phyloP scores from a whole-genome alignment of 352 stramenopile genomes.

The Hyphochytrium catenoides region DNA sequence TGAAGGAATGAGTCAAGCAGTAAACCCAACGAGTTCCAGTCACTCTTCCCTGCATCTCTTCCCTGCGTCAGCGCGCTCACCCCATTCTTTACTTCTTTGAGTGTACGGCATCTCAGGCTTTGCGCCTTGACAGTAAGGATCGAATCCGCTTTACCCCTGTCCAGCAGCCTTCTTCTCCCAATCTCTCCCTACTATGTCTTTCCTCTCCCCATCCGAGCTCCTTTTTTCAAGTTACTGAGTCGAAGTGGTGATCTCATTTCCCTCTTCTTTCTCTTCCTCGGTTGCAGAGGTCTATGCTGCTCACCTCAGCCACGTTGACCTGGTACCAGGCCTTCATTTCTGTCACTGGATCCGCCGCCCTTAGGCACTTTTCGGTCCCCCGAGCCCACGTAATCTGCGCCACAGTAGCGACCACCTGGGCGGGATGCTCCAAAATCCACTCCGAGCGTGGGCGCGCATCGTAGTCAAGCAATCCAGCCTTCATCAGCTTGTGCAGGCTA shows the following conservation, averaged over 20 bases:
- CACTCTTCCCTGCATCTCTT: conserved; percentile 26
- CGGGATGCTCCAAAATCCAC: conserved; percentile 67
- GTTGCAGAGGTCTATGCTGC: too few relatives aligned
- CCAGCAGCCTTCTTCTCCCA: neutral
- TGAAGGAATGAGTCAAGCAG: too few relatives aligned
- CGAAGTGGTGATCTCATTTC: too few relatives aligned
- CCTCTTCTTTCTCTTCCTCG: too few relatives aligned
- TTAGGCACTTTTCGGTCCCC: conserved; percentile 56
- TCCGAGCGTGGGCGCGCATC: conserved; percentile 43
- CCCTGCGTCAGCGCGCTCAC: too few relatives aligned
- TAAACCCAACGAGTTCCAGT: conserved; percentile 38
- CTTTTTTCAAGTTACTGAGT: too few relatives aligned
- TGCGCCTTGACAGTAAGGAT: conserved; percentile 12
- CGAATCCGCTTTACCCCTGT: neutral
- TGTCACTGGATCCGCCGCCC: conserved; percentile 6
- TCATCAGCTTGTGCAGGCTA: conserved; percentile 76
- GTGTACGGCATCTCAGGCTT: conserved; percentile 5
- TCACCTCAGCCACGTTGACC: conserved; percentile 13
- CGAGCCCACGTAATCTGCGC: conserved; percentile 78
- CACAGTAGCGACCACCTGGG: conserved; percentile 74
- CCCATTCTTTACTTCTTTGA: neutral
- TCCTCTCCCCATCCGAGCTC: too few relatives aligned
- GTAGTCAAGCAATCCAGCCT: conserved; percentile 67
- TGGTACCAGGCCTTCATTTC: conserved; percentile 13
- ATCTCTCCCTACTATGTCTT: too few relatives aligned